Conservation (phyloP, 2,329 filamentous ascomycete species). For the Aspergillus sclerotialis region DNA sequence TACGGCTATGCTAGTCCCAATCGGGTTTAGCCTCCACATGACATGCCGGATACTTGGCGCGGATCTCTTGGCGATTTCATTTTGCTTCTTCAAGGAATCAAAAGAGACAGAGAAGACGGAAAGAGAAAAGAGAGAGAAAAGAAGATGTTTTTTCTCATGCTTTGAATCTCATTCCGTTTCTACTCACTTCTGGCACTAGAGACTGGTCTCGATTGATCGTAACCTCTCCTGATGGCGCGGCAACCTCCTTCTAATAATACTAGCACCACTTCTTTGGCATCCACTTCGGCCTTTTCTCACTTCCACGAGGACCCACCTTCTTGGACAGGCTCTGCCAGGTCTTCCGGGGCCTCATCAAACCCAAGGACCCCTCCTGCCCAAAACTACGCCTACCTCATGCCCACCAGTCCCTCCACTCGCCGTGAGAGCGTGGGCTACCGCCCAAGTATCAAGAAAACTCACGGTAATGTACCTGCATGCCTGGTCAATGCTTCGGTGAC, state of each 20-base stretch:
- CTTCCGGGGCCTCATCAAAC: constrained; percentile 17
- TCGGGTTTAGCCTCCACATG: constrained; percentile 41
- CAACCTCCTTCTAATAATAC: constrained; percentile 11
- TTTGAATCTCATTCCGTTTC: neutral
- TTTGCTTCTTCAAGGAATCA: neutral
- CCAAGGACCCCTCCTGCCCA: constrained; percentile 32
- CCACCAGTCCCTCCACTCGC: constrained; percentile 68
- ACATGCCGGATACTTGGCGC: constrained; percentile 29
- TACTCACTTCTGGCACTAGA: neutral
- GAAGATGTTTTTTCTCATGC: neutral
- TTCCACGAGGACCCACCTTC: constrained; percentile 29
- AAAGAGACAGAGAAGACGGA: neutral
- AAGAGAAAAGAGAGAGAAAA: neutral
- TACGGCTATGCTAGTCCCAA: constrained; percentile 25
- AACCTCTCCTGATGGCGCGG: constrained; percentile 24
- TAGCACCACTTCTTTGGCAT: constrained; percentile 10
- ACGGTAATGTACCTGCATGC: constrained; percentile 80
- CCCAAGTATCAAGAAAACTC: constrained; percentile 72
- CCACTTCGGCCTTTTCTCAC: too few relatives aligned
- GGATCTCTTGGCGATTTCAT: constrained; percentile 19
- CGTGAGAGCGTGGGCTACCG: constrained; percentile 64
- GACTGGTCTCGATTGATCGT: neutral
- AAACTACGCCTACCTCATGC: constrained; percentile 80
- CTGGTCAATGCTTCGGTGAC: constrained; percentile 97
- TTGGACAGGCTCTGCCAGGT: constrained; percentile 16